Evolutionary conservation across 306 rosid species (phyloP), one percentile per base, ranked within the genome.

Genomic region (Trifolium pratense): DNA sequence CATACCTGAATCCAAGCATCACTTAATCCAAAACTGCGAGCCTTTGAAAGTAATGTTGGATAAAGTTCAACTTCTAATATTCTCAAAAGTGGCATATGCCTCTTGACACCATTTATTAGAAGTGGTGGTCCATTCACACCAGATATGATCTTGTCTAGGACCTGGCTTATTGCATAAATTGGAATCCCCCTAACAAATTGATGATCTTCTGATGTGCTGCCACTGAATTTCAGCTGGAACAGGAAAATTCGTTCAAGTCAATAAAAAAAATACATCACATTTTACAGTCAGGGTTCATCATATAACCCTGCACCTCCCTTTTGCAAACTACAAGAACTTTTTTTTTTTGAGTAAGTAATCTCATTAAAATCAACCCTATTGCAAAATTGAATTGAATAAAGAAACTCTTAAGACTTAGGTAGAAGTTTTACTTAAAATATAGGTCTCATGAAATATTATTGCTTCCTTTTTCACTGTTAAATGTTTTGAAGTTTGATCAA

Each of bases 131-230:
- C 98, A 31, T 82, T 86, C 64, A 85, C 89, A 72, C 96, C 96
- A 73, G 83, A 82, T 71, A 89, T 66, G 61, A 94, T 91, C 86
- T 88, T 87, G 78, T 94, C 89, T 76, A 91, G 97, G 76, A 89
- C 98, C 81, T 91, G 82, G 74, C 96, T 89, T 81, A 94, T 88
- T 43, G 97, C 78, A 80, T 88, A 91, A 74, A 94, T 84, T 2
- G 98, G 98, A 61, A 94, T 81, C 51, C 98, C 98, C 82, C 98
- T 85, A 34, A 94, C 97, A 84, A 91, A 94, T 74, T 91, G 96
- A 87, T 91, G 98, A 87, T 89, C 97, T 86, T 94, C 97, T 11
- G 98, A 89, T 7, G 88, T 76, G 70, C 80, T 91, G 85, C 90
- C 26, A 75, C 96, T 89, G 75, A 84, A 94, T 79, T 89, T 91